Conservation (phyloP, 2,329 filamentous ascomycete genomes). For the Phialophora expanda region DNA sequence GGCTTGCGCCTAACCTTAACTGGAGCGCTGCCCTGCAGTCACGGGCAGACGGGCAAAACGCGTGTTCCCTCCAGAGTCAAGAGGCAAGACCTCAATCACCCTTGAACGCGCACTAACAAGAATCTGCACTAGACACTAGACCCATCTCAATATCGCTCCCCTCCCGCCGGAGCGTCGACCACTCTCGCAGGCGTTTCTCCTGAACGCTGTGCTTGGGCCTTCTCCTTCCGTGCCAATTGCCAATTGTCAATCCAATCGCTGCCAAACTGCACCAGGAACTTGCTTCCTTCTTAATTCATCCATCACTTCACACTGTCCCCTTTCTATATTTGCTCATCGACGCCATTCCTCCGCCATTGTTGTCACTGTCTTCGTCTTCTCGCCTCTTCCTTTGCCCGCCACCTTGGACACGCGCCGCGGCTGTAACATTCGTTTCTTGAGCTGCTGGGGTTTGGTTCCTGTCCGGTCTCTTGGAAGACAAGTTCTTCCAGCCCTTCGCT, state of each 20-base stretch:
- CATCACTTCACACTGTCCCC: conserved; percentile 15
- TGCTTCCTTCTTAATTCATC: conserved; percentile 13
- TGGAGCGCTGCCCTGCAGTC: background rate
- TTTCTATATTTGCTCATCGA: conserved; percentile 26
- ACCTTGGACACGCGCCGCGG: conserved; percentile 28
- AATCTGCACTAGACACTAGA: conserved; percentile 9
- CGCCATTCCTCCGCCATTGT: conserved; percentile 10
- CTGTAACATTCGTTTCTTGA: conserved; percentile 35
- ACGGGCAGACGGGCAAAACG: conserved; percentile 3
- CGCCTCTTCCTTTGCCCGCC: conserved; percentile 12
- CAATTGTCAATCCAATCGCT: conserved; percentile 8
- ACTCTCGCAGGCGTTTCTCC: conserved; percentile 13
- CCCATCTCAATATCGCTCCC: conserved; percentile 8
- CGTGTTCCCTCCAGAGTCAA: conserved; percentile 8
- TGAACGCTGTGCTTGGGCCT: conserved; percentile 18
- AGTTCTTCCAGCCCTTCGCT: conserved; percentile 28
- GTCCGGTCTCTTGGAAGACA: conserved; percentile 13
- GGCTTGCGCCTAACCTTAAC: conserved; percentile 12
- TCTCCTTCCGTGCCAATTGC: conserved; percentile 15
- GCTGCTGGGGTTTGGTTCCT: conserved; percentile 15
- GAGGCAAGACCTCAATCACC: background rate
- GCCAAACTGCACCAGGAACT: conserved; percentile 17
- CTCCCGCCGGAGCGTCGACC: conserved; percentile 2
- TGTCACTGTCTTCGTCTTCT: conserved; percentile 21
- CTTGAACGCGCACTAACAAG: conserved; percentile 12